These are phyloP conservation scores for Pyrenochaeta sp. DNA, from an alignment of 2,329 filamentous ascomycete species.

Conservation along the genomic window DNA sequence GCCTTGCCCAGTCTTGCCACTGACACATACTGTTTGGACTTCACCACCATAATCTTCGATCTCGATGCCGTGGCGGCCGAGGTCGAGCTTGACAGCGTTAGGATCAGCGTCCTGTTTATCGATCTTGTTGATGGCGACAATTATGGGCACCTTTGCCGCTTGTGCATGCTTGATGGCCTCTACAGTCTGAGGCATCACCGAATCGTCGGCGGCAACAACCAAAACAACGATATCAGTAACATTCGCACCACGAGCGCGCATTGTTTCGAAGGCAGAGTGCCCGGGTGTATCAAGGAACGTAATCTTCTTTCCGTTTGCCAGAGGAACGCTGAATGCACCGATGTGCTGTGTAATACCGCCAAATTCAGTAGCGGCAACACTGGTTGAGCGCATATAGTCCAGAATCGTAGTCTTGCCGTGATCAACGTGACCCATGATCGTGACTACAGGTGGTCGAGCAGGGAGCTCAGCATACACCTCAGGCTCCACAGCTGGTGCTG, in stretches of 20 bases:
- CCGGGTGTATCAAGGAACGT: slow-evolving; percentile 98
- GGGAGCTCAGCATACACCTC: slow-evolving; percentile 74
- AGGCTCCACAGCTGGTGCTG: slow-evolving; percentile 58
- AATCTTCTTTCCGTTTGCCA: slow-evolving; percentile 84
- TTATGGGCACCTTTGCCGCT: slow-evolving; percentile 87
- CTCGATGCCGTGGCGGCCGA: slow-evolving; percentile 82
- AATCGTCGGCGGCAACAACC: slow-evolving; percentile 95
- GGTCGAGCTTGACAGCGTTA: slow-evolving; percentile 86
- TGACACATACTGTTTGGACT: slow-evolving; percentile 88
- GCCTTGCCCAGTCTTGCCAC: slow-evolving; percentile 90
- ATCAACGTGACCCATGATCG: slow-evolving; percentile 99
- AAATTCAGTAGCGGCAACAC: slow-evolving; percentile 88
- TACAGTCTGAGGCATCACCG: slow-evolving; percentile 95
- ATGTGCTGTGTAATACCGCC: slow-evolving; percentile 99
- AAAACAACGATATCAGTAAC: slow-evolving; percentile 97
- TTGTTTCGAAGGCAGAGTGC: slow-evolving; percentile 92
- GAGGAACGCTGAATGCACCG: slow-evolving; percentile 90
- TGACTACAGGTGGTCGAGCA: slow-evolving; percentile 87
- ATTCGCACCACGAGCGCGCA: slow-evolving; percentile 93
- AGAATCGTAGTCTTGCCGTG: slow-evolving; percentile 97
- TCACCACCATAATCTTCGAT: slow-evolving; percentile 96
- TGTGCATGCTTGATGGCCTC: slow-evolving; percentile 96
- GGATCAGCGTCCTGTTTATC: slow-evolving; percentile 85
- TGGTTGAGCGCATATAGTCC: slow-evolving; percentile 92
- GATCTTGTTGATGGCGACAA: slow-evolving; percentile 97